phyloP scores from a whole-genome alignment of 2,329 filamentous ascomycete species.

The Hymenoscyphus infarciens region DNA sequence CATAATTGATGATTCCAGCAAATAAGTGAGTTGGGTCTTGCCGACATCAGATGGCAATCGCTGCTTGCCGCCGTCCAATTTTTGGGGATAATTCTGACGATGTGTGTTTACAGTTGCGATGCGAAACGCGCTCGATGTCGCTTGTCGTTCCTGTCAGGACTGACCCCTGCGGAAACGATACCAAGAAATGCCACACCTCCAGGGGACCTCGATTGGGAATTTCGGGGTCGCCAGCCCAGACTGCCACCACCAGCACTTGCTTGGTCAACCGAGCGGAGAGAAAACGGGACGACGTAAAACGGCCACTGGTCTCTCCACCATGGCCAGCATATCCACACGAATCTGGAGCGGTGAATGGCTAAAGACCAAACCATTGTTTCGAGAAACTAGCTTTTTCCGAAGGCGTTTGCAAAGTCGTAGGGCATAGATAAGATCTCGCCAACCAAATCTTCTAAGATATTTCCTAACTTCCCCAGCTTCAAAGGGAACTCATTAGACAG shows the following conservation, averaged over 20 bases:
- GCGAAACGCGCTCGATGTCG: slow-evolving; percentile 13
- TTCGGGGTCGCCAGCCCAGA: slow-evolving; percentile 11
- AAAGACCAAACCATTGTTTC: slow-evolving; percentile 18
- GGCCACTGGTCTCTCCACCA: neutral
- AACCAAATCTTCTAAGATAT: slow-evolving; percentile 2
- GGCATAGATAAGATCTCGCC: neutral
- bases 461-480: slow-evolving; percentile 8
- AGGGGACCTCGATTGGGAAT: slow-evolving; percentile 21
- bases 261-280: slow-evolving; percentile 25
- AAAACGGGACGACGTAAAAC: slow-evolving; percentile 14
- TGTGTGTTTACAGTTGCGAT: slow-evolving; percentile 15
- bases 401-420: slow-evolving; percentile 4
- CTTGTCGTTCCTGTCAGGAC: slow-evolving; percentile 9
- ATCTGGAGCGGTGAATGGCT: slow-evolving; percentile 2
- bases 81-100: slow-evolving; percentile 14
- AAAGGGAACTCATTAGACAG: slow-evolving; percentile 11
- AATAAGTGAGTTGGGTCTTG: neutral
- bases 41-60: neutral
- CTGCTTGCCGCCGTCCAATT: slow-evolving; percentile 6
- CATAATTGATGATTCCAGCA: neutral
- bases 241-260: slow-evolving; percentile 14
- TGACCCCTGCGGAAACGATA: slow-evolving; percentile 16
- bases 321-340: neutral
- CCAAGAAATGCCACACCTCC: slow-evolving; percentile 18
- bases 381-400: slow-evolving; percentile 11